Conservation (phyloP, 768 basidiomycete genomes). For the Coprinopsis cinerea region DNA sequence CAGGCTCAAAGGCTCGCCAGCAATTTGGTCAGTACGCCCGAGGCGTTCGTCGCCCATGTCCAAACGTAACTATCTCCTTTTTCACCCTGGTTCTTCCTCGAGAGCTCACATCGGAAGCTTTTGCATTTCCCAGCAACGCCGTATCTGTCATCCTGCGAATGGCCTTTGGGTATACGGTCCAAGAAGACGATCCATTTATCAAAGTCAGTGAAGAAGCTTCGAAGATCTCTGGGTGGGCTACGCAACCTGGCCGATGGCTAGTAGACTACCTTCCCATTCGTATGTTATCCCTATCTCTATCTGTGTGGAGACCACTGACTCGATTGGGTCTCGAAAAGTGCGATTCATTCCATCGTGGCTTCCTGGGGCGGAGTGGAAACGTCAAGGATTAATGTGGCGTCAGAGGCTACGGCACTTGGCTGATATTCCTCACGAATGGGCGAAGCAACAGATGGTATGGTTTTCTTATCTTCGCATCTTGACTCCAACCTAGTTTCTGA, state of each 20-base stretch:
- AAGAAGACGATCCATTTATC: conserved; percentile 32
- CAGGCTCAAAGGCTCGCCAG: conserved; percentile 29
- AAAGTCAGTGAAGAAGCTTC: conserved; percentile 32
- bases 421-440: conserved; percentile 37
- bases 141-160: conserved; percentile 37
- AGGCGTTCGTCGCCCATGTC: conserved; percentile 29
- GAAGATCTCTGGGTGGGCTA: conserved; percentile 35
- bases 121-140: conserved; percentile 25
- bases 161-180: conserved; percentile 35
- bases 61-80: conserved; percentile 26
- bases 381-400: conserved; percentile 37
- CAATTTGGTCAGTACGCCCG: conserved; percentile 25
- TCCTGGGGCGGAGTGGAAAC: conserved; percentile 44
- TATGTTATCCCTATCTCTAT: too few relatives aligned
- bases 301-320: too few relatives aligned
- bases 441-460: conserved; percentile 38
- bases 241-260: conserved; percentile 36
- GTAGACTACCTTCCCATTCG: conserved; percentile 38
- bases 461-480: neutral
- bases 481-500: neutral
- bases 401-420: conserved; percentile 29
- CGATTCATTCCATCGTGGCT: conserved; percentile 37
- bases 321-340: neutral
- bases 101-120: neutral
- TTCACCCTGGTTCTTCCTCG: neutral